Conservation (phyloP, 257 asterid species). For the Leptodermis oblonga region DNA sequence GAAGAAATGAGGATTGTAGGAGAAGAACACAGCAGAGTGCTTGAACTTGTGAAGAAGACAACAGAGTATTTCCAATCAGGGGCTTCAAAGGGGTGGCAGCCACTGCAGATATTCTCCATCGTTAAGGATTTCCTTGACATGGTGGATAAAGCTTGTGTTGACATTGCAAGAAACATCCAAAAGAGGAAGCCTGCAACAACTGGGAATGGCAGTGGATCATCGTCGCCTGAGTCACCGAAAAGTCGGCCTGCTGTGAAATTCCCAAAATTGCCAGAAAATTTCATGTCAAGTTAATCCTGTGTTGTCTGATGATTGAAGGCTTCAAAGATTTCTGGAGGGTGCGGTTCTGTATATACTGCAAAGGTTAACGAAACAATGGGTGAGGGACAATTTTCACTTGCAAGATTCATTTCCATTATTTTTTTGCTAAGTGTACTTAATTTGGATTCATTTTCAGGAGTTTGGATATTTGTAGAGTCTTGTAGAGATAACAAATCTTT, state of each 20-base stretch:
- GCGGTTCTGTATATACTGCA: constrained; percentile 28
- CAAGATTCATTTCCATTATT: constrained; percentile 19
- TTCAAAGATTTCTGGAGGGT: constrained; percentile 8
- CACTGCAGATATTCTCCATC: constrained; percentile 55
- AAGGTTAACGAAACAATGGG: constrained; percentile 13
- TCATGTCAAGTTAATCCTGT: constrained; percentile 57
- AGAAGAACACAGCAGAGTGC: constrained; percentile 59
- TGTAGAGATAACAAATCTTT: not conserved
- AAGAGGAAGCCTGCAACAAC: constrained; percentile 41
- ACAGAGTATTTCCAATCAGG: constrained; percentile 78
- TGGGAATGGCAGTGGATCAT: constrained; percentile 29
- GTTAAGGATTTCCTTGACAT: constrained; percentile 71
- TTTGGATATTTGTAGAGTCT: no score
- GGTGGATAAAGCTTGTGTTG: constrained; percentile 88
- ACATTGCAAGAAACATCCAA: constrained; percentile 66
- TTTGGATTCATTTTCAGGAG: not conserved
- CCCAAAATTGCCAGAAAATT: constrained; percentile 74
- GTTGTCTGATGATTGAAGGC: constrained; percentile 30
- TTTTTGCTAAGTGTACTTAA: not conserved
- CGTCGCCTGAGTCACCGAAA: constrained; percentile 47
- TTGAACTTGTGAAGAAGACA: constrained; percentile 74
- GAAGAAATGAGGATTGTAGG: constrained; percentile 41
- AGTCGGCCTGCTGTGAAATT: constrained; percentile 50
- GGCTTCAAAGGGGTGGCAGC: constrained; percentile 45
- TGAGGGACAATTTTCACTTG: constrained; percentile 17